A percentile compares a stretch with the other conserved stretches of the same genome.
Evolutionary conservation across 2,329 filamentous ascomycete genomes (phyloP).

Genomic region (Ophiostoma novo-ulmi): DNA sequence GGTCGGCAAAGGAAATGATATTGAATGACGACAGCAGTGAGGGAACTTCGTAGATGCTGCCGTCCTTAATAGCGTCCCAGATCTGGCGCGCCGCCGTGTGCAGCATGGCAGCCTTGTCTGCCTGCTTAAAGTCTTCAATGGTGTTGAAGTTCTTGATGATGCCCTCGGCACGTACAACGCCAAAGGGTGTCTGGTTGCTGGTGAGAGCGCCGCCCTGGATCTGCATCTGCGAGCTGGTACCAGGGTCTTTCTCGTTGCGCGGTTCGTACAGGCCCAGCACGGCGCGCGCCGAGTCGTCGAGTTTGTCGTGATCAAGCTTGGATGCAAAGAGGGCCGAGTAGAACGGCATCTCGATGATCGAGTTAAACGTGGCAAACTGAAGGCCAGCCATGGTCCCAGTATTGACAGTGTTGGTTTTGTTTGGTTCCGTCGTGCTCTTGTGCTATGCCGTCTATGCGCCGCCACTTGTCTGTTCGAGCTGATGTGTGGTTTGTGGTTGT

Average conservation of each 20-base stretch:
- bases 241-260: slow-evolving; percentile 62
- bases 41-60: slow-evolving; percentile 90
- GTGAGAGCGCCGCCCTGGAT: slow-evolving; percentile 68
- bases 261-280: slow-evolving; percentile 87
- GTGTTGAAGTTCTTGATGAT: slow-evolving; percentile 96
- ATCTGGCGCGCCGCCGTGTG: slow-evolving; percentile 72
- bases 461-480: background rate
- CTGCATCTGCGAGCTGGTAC: slow-evolving; percentile 81
- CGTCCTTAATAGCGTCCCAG: slow-evolving; percentile 96
- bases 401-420: slow-evolving; percentile 21
- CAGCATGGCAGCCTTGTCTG: slow-evolving; percentile 73
- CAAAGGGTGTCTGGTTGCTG: slow-evolving; percentile 41
- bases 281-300: slow-evolving; percentile 85
- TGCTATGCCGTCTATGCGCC: background rate
- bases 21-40: slow-evolving; percentile 86
- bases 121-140: slow-evolving; percentile 82
- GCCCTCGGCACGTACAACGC: slow-evolving; percentile 78
- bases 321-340: slow-evolving; percentile 86
- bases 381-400: slow-evolving; percentile 44
- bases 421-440: background rate
- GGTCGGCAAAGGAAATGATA: slow-evolving; percentile 85
- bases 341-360: slow-evolving; percentile 92
- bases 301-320: slow-evolving; percentile 95
- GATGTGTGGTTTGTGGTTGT: background rate
- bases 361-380: slow-evolving; percentile 82